Evolutionary conservation across 352 stramenopile species (phyloP).

Genomic region (Pythium rhizo-oryzae): DNA sequence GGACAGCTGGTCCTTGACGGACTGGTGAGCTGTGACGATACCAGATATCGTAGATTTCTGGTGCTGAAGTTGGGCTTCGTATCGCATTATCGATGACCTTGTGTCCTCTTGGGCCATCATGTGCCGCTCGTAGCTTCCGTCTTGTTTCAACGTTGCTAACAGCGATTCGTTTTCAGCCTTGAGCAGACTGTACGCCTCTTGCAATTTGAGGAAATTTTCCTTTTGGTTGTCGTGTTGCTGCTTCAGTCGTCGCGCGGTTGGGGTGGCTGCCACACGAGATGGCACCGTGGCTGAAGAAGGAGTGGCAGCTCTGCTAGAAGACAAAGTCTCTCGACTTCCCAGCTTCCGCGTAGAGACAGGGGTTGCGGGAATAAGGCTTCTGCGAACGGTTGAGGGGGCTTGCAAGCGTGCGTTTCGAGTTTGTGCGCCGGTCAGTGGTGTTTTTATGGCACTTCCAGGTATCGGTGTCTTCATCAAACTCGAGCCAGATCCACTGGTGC

Average conservation of each 20-base stretch:
- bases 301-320: background rate
- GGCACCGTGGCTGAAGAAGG: background rate
- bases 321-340: background rate
- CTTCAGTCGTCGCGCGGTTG: conserved; percentile 8
- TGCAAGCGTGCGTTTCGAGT: conserved; percentile 6
- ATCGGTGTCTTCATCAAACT: conserved; percentile 15
- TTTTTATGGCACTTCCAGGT: conserved; percentile 13
- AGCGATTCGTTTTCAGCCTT: conserved; percentile 36
- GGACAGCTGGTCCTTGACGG: conserved; percentile 4
- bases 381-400: conserved; percentile 11
- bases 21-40: conserved; percentile 24
- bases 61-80: conserved; percentile 25
- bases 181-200: conserved; percentile 26
- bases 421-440: conserved; percentile 16
- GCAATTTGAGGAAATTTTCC: conserved; percentile 25
- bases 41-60: conserved; percentile 26
- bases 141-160: conserved; percentile 23
- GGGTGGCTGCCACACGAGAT: conserved; percentile 8
- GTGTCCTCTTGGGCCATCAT: conserved; percentile 35
- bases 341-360: conserved; percentile 30
- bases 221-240: conserved; percentile 9
- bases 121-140: conserved; percentile 26
- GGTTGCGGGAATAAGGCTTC: conserved; percentile 36
- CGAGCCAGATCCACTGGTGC: conserved; percentile 1
- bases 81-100: background rate